These are phyloP conservation scores for Schrenkiella parvula DNA, from an alignment of 345 rosid genomes.

Conservation along the genomic window DNA sequence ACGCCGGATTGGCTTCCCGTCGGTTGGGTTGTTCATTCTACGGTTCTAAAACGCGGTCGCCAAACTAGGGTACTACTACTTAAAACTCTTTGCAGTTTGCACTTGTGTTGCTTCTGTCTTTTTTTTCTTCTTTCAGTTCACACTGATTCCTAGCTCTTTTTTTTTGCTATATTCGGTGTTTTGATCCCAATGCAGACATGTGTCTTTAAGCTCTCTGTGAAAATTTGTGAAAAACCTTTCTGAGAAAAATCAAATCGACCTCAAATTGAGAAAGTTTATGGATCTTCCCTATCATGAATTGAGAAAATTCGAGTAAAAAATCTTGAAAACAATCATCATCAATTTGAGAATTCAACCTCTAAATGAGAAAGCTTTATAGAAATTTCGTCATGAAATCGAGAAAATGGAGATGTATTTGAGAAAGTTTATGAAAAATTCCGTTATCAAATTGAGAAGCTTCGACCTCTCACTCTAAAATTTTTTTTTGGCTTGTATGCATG, in stretches of 20 bases:
- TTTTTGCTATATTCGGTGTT: not conserved
- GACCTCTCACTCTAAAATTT: not conserved
- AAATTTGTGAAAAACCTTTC: not conserved
- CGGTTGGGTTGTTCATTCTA: slow-evolving; percentile 46
- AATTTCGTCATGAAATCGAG: not conserved
- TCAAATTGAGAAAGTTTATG: not conserved
- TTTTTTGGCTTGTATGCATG: slow-evolving; percentile 1
- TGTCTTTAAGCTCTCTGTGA: not conserved
- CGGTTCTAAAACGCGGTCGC: slow-evolving; percentile 44
- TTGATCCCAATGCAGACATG: not conserved
- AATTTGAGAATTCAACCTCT: not conserved
- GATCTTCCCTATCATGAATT: not conserved
- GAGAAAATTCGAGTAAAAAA: not conserved
- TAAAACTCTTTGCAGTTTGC: not conserved
- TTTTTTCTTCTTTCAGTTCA: not conserved
- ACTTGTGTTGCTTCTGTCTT: not conserved
- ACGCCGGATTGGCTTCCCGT: slow-evolving; percentile 49
- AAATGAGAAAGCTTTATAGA: not conserved
- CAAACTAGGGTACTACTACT: slow-evolving; percentile 38
- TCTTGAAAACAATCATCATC: no score
- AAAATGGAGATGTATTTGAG: not conserved
- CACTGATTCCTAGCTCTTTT: not conserved
- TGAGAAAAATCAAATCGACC: not conserved
- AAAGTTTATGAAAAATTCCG: not conserved
- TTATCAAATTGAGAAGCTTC: not conserved